These are phyloP conservation scores for Eucalyptus tenuipes DNA, from an alignment of 345 rosid species.

Conservation along the genomic window DNA sequence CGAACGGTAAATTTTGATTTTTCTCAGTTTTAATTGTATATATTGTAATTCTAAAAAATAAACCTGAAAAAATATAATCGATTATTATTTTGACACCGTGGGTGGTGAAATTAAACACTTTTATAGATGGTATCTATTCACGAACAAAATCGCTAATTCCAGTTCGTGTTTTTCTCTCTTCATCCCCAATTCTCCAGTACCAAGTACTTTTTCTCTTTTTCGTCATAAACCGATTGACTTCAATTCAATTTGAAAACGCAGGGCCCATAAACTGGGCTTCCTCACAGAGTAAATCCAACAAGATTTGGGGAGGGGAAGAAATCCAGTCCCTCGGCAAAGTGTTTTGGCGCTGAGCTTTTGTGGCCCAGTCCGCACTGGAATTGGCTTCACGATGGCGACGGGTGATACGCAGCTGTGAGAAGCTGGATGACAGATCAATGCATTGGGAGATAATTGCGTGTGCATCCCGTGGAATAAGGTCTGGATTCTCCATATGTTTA, in stretches of 20 bases:
- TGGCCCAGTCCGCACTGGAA: fast-evolving
- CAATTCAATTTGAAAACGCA: not conserved
- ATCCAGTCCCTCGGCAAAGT: not conserved
- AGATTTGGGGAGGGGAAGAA: not conserved
- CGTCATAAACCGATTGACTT: not conserved
- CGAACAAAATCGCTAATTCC: too few relatives aligned
- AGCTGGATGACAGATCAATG: not conserved
- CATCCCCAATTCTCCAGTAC: too few relatives aligned
- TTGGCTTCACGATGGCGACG: not conserved
- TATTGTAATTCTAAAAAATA: too few relatives aligned
- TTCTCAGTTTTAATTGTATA: too few relatives aligned
- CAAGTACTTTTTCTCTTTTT: too few relatives aligned
- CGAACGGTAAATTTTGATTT: too few relatives aligned
- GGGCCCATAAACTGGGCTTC: fast-evolving
- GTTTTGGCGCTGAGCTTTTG: not conserved
- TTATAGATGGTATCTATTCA: too few relatives aligned
- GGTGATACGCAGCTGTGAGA: not conserved
- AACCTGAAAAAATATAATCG: too few relatives aligned
- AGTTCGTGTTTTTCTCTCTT: too few relatives aligned
- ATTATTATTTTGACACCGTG: too few relatives aligned
- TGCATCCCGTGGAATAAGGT: not conserved
- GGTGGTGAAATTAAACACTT: too few relatives aligned
- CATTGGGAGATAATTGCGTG: not conserved
- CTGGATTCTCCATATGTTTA: too few relatives aligned
- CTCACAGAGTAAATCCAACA: not conserved